These are phyloP conservation scores for Wickerhamomyces silvicola DNA, from an alignment of 805 yeast genomes.

Conservation along the genomic window DNA sequence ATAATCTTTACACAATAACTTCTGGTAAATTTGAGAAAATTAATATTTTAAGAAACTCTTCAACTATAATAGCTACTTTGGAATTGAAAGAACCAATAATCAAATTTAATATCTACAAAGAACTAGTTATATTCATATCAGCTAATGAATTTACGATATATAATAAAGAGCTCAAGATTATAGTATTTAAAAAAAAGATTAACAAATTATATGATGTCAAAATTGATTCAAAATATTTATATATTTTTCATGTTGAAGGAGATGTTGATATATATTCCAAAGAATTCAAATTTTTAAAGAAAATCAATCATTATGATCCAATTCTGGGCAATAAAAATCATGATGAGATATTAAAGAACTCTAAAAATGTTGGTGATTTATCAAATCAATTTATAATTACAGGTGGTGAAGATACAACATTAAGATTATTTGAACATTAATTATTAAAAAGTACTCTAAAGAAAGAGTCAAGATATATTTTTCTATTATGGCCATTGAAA, in stretches of 20 bases:
- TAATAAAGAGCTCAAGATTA: neutral
- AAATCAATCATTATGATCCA: neutral
- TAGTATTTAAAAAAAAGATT: neutral
- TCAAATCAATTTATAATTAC: neutral
- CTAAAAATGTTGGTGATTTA: neutral
- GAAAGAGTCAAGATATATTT: neutral
- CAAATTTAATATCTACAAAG: neutral
- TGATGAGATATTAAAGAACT: neutral
- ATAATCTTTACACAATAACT: too few relatives aligned
- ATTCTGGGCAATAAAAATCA: neutral
- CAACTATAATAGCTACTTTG: too few relatives aligned
- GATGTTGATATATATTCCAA: neutral
- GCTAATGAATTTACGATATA: neutral
- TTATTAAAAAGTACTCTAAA: neutral
- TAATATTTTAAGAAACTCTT: neutral
- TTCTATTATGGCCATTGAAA: neutral
- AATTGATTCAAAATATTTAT: too few relatives aligned
- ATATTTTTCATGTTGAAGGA: neutral
- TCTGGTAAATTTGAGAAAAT: neutral
- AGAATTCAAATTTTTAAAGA: too few relatives aligned
- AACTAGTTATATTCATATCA: neutral
- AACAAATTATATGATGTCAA: too few relatives aligned
- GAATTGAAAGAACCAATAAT: neutral
- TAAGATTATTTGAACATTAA: neutral
- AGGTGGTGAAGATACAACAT: neutral